These are phyloP conservation scores for Gloeostereum incarnatum DNA, from an alignment of 768 basidiomycete species.

Conservation along the genomic window DNA sequence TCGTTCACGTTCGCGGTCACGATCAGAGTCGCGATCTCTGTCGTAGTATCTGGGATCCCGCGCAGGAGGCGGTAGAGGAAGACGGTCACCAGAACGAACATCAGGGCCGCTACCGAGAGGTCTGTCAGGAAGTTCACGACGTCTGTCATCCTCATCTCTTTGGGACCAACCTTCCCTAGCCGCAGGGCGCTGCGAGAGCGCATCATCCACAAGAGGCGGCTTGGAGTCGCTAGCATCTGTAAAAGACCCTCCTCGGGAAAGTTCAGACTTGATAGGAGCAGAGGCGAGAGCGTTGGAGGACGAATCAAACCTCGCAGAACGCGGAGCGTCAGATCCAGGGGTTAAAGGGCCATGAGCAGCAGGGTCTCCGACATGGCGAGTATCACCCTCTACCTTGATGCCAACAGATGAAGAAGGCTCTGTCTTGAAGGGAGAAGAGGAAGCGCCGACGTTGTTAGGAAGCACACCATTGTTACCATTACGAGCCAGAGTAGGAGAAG, in stretches of 20 bases:
- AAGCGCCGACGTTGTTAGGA: neutral
- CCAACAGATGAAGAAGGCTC: neutral
- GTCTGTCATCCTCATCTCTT: constrained; percentile 4
- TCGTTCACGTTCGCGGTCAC: constrained; percentile 23
- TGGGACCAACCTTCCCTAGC: neutral
- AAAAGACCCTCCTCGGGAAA: too few species aligned
- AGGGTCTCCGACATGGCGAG: neutral
- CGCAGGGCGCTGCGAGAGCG: neutral
- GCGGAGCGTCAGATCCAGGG: neutral
- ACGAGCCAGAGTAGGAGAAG: neutral
- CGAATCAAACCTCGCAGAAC: neutral
- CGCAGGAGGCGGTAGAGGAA: constrained; percentile 10
- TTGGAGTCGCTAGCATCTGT: too few species aligned
- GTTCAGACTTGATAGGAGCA: too few species aligned
- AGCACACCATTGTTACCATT: neutral
- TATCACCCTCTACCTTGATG: neutral
- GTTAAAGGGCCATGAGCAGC: too few species aligned
- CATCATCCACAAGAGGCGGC: too few species aligned
- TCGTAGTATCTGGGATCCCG: constrained; percentile 23
- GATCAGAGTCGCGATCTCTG: constrained; percentile 18
- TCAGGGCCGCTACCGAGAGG: constrained; percentile 8
- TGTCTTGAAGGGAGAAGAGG: too few species aligned
- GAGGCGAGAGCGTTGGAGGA: too few species aligned
- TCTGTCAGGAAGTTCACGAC: constrained; percentile 1
- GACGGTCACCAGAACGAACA: constrained; percentile 9